phyloP scores from a whole-genome alignment of 2,329 filamentous ascomycete genomes.

The Hymenoscyphus albidus region DNA sequence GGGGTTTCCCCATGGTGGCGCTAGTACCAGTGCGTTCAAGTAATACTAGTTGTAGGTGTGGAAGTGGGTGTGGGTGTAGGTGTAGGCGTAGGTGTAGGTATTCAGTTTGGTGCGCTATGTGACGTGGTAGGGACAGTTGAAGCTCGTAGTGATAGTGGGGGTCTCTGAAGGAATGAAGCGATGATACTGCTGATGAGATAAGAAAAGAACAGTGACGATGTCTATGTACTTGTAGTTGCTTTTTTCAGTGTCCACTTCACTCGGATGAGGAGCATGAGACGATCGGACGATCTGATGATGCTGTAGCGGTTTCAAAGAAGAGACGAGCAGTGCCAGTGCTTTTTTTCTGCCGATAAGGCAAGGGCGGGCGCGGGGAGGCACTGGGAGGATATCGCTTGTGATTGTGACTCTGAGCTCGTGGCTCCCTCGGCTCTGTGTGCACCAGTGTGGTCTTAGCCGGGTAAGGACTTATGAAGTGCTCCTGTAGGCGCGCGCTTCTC shows the following conservation, averaged over 20 bases:
- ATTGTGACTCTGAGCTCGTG: background rate
- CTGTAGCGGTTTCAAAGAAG: slow-evolving; percentile 12
- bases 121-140: background rate
- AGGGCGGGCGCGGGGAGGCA: background rate
- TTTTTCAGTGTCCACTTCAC: background rate
- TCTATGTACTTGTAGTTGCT: background rate
- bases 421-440: background rate
- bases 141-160: background rate
- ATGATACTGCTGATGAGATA: background rate
- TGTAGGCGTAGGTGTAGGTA: no score
- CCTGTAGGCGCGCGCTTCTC: no score
- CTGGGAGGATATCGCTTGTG: slow-evolving; percentile 13
- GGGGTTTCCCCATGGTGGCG: slow-evolving; percentile 34
- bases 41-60: background rate
- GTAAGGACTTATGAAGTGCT: no score
- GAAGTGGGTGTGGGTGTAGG: no score
- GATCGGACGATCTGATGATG: slow-evolving; percentile 4
- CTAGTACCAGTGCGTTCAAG: background rate
- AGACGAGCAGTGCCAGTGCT: background rate
- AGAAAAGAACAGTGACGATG: background rate
- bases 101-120: no score
- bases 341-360: background rate
- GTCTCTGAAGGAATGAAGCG: background rate
- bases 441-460: no score
- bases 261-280: background rate